Conservation (phyloP, 495 filamentous ascomycete genomes). For the Astrothelium subdiscretum region DNA sequence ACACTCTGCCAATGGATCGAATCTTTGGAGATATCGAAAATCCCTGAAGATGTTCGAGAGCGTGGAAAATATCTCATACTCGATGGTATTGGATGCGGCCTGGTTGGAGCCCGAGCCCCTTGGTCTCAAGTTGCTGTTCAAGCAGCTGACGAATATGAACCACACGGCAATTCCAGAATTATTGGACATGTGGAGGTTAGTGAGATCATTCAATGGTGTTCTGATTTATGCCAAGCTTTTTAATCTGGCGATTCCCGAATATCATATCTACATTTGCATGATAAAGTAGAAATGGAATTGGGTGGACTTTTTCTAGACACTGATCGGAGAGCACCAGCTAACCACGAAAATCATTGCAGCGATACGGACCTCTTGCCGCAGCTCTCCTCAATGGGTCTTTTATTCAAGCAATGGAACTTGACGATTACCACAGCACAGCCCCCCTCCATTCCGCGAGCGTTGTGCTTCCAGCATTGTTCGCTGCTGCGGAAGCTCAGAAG, state of each 20-base stretch:
- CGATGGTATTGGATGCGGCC: conserved; percentile 33
- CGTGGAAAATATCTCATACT: conserved; percentile 36
- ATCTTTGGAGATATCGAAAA: neutral
- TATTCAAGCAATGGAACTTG: conserved; percentile 34
- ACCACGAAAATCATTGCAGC: neutral
- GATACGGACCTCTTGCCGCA: conserved; percentile 22
- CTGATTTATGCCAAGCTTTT: neutral
- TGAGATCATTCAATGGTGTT: neutral
- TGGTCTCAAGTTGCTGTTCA: conserved; percentile 31
- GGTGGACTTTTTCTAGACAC: neutral
- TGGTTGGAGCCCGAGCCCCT: conserved; percentile 32
- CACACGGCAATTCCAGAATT: conserved; percentile 19
- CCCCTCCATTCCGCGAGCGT: conserved; percentile 18
- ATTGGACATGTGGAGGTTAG: conserved; percentile 3
- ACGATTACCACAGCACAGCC: conserved; percentile 33
- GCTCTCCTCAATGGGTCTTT: conserved; percentile 33
- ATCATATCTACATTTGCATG: no score
- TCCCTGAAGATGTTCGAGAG: conserved; percentile 15
- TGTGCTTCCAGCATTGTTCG: conserved; percentile 33
- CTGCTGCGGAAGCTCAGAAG: conserved; percentile 20
- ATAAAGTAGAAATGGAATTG: no score
- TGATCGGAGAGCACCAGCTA: conserved; percentile 3
- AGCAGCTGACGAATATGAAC: conserved; percentile 27
- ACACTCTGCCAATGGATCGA: no score
- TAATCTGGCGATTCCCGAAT: no score